Percentiles rank a stretch among this genome's conserved stretches.
Conservation (phyloP, 2,329 filamentous ascomycete genomes). For the Talaromyces sp. region DNA sequence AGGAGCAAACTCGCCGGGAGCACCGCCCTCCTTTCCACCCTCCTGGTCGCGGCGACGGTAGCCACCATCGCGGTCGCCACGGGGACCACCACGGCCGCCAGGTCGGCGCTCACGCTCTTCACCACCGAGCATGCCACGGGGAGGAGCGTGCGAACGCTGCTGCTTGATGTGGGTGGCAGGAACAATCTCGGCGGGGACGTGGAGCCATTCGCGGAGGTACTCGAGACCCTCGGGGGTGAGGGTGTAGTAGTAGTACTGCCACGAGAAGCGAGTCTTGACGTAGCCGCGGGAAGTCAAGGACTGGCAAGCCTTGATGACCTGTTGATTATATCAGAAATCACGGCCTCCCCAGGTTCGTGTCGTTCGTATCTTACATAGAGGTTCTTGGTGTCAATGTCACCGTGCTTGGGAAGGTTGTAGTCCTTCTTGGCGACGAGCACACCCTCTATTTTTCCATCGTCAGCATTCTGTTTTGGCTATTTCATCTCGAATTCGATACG, state of each 20-base stretch:
- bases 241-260: conserved; percentile 99
- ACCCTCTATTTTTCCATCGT: conserved; percentile 50
- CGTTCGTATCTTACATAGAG: conserved; percentile 61
- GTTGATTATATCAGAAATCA: conserved; percentile 10
- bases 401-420: conserved; percentile 96
- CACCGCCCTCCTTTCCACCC: conserved; percentile 78
- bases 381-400: conserved; percentile 99
- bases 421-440: conserved; percentile 98
- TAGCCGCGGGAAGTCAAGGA: conserved; percentile 96
- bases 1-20: conserved; percentile 86
- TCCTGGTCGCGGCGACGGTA: conserved; percentile 88
- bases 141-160: conserved; percentile 96
- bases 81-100: conserved; percentile 72
- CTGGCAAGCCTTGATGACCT: conserved; percentile 96
- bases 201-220: conserved; percentile 99
- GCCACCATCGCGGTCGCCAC: conserved; percentile 64
- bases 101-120: conserved; percentile 74
- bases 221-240: conserved; percentile 98
- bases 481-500: conserved; percentile 20
- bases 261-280: conserved; percentile 99
- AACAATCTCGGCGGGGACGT: conserved; percentile 98
- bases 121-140: conserved; percentile 93
- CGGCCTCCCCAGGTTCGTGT: neutral
- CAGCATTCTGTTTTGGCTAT: conserved; percentile 3
- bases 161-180: conserved; percentile 99